These are phyloP conservation scores for Ascochyta clinopodiicola DNA, from an alignment of 2,329 filamentous ascomycete genomes.

Conservation along the genomic window DNA sequence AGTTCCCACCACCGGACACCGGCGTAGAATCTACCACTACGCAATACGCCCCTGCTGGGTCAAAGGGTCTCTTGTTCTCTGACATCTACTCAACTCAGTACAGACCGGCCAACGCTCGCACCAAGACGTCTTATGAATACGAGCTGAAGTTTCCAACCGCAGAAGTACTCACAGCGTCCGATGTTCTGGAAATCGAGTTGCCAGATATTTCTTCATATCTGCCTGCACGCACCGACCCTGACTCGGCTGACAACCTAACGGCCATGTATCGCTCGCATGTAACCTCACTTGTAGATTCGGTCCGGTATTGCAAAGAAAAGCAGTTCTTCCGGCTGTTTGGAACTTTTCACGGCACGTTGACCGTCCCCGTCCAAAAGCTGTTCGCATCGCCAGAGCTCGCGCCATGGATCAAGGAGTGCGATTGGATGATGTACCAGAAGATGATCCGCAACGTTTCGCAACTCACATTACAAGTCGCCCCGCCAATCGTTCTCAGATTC, in stretches of 20 bases:
- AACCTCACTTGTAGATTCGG: conserved; percentile 92
- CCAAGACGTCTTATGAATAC: conserved; percentile 63
- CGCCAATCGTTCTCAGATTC: conserved; percentile 84
- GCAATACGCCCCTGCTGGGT: conserved; percentile 47
- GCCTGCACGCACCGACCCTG: conserved; percentile 80
- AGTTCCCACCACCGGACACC: conserved; percentile 50
- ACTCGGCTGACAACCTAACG: conserved; percentile 83
- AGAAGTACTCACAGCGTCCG: conserved; percentile 62
- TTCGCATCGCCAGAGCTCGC: conserved; percentile 82
- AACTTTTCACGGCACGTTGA: conserved; percentile 94
- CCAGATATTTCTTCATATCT: conserved; percentile 86
- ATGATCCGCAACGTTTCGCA: conserved; percentile 92
- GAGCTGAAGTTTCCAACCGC: conserved; percentile 68
- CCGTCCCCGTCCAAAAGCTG: conserved; percentile 93
- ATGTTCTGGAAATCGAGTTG: conserved; percentile 76
- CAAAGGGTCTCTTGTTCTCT: conserved; percentile 54
- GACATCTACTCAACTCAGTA: conserved; percentile 54
- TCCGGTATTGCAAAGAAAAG: conserved; percentile 95
- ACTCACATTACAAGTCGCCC: conserved; percentile 90
- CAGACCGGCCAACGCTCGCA: conserved; percentile 45
- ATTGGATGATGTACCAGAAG: conserved; percentile 94
- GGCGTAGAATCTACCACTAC: conserved; percentile 37
- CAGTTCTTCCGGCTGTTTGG: conserved; percentile 95
- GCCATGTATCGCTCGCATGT: conserved; percentile 94
- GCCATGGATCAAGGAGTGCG: conserved; percentile 93